These are phyloP conservation scores for Leccinum truebloodii DNA, from an alignment of 768 basidiomycete species.

Conservation along the genomic window DNA sequence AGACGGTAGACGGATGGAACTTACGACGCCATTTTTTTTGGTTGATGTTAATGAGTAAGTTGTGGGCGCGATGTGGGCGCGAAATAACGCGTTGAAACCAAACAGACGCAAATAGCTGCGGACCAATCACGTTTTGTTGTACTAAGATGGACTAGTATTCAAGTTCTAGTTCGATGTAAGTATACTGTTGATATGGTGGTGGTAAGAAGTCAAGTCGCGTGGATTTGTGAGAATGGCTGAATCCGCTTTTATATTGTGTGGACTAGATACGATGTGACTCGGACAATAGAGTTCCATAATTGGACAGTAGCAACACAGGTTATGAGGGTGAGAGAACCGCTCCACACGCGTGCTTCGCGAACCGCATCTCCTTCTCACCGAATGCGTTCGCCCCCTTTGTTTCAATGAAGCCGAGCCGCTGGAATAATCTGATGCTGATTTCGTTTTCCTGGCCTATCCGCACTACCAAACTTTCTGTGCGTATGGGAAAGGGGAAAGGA, in stretches of 20 bases:
- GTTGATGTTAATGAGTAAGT: background rate
- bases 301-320: background rate
- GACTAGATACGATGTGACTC: slow-evolving; percentile 14
- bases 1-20: background rate
- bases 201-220: slow-evolving; percentile 15
- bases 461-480: slow-evolving; percentile 54
- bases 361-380: slow-evolving; percentile 80
- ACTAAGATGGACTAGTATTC: too few species aligned
- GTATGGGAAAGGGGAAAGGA: slow-evolving; percentile 44
- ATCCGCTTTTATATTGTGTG: background rate
- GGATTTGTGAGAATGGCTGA: background rate
- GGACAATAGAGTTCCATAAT: slow-evolving; percentile 14
- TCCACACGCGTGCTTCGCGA: background rate
- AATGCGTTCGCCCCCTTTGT: slow-evolving; percentile 74
- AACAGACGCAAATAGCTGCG: slow-evolving; percentile 17
- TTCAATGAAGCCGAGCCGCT: slow-evolving; percentile 71
- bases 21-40: slow-evolving; percentile 20
- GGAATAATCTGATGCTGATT: slow-evolving; percentile 72
- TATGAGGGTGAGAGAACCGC: slow-evolving; percentile 5
- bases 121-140: background rate
- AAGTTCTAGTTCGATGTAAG: background rate
- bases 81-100: slow-evolving; percentile 3
- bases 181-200: slow-evolving; percentile 10
- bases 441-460: slow-evolving; percentile 71
- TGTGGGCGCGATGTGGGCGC: background rate